A percentile compares a stretch with the other conserved stretches of the same genome.
phyloP scores from a whole-genome alignment of 306 rosid species.

The Sicyos baderoa region DNA sequence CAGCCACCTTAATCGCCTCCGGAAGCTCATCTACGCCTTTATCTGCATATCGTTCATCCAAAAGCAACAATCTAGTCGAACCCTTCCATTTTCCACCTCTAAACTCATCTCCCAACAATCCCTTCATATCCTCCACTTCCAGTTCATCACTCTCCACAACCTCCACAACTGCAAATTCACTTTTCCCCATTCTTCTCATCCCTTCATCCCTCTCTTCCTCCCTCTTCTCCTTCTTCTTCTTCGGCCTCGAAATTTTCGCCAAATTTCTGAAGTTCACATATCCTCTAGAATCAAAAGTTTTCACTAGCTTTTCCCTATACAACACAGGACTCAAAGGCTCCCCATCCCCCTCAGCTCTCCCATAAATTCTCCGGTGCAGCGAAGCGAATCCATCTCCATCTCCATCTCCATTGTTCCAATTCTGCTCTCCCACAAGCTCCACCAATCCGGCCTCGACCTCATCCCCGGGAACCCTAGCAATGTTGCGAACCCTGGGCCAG shows the following conservation, averaged over 20 bases:
- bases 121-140: slow-evolving; percentile 43
- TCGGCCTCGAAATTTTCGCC: slow-evolving; percentile 84
- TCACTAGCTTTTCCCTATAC: slow-evolving; percentile 62
- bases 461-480: slow-evolving; percentile 80
- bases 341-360: slow-evolving; percentile 52
- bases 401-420: not conserved
- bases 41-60: slow-evolving; percentile 52
- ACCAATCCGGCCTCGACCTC: slow-evolving; percentile 42
- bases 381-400: slow-evolving; percentile 31
- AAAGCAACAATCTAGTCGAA: slow-evolving; percentile 57
- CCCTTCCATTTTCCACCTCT: slow-evolving; percentile 65
- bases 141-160: slow-evolving; percentile 57
- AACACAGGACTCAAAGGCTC: slow-evolving; percentile 53
- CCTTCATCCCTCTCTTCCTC: slow-evolving; percentile 24
- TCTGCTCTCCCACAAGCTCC: slow-evolving; percentile 26
- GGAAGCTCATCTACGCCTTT: slow-evolving; percentile 46
- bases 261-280: slow-evolving; percentile 60
- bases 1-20: slow-evolving; percentile 76
- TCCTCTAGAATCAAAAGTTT: slow-evolving; percentile 60
- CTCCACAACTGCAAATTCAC: slow-evolving; percentile 39
- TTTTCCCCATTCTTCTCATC: slow-evolving; percentile 31
- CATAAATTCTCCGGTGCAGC: slow-evolving; percentile 49
- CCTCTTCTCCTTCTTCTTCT: slow-evolving; percentile 32
- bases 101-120: slow-evolving; percentile 56
- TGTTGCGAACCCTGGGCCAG: slow-evolving; percentile 91